phyloP scores from a whole-genome alignment of 2,329 filamentous ascomycete species.

The Diaporthe velutina region DNA sequence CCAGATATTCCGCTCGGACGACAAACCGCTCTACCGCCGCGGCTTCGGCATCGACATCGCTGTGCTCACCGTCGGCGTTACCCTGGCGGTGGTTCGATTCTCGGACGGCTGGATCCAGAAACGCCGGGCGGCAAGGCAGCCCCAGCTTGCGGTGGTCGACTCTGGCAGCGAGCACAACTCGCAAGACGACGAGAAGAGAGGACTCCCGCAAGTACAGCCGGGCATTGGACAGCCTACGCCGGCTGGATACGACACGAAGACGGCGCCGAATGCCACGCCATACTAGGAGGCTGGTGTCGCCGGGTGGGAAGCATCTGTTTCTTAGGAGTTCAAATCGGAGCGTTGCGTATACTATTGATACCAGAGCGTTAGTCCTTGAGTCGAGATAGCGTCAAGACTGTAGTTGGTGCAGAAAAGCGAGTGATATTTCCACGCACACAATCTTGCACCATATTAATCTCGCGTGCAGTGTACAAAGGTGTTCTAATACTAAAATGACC shows the following conservation, averaged over 20 bases:
- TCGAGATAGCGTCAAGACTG: not conserved
- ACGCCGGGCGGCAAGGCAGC: not conserved
- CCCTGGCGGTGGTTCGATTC: slow-evolving; percentile 56
- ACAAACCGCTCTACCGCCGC: slow-evolving; percentile 63
- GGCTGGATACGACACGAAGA: not conserved
- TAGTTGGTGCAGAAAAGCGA: not conserved
- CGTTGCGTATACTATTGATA: not conserved
- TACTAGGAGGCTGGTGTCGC: not conserved
- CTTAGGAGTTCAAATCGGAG: not conserved
- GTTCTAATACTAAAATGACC: too few species aligned
- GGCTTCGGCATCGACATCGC: slow-evolving; percentile 62
- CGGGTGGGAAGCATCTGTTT: not conserved
- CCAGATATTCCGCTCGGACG: slow-evolving; percentile 69
- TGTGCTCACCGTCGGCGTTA: slow-evolving; percentile 57
- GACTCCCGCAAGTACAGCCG: not conserved
- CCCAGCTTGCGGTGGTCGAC: not conserved
- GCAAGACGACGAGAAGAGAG: slow-evolving; percentile 8
- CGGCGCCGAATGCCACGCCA: not conserved
- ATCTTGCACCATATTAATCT: too few species aligned
- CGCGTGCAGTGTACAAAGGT: too few species aligned
- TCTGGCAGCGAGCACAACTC: slow-evolving; percentile 19
- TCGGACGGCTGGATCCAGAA: slow-evolving; percentile 54
- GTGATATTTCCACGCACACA: not conserved
- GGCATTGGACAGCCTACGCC: not conserved
- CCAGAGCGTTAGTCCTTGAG: not conserved